A percentile compares a stretch with the other conserved stretches of the same genome.
These are phyloP conservation scores for Podaxis sp. DNA, from an alignment of 768 basidiomycete species.

Conservation along the genomic window DNA sequence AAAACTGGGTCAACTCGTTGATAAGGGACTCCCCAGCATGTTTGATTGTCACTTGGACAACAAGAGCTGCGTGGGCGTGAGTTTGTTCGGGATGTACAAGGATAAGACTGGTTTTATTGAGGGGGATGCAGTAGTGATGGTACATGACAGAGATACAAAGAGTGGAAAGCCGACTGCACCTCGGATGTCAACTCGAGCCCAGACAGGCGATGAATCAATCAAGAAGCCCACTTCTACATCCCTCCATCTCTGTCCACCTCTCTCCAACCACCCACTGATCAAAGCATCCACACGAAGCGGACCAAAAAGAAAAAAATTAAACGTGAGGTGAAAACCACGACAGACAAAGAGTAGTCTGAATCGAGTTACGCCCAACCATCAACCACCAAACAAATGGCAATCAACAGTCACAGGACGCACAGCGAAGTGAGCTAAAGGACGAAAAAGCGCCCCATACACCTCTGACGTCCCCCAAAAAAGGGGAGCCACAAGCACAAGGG, in stretches of 20 bases:
- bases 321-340: conserved; percentile 19
- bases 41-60: conserved; percentile 31
- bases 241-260: neutral
- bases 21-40: conserved; percentile 16
- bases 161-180: neutral
- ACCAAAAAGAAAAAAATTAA: conserved; percentile 21
- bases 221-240: neutral
- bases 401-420: conserved; percentile 30
- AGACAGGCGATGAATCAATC: neutral
- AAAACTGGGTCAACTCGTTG: conserved; percentile 24
- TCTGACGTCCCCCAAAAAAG: neutral
- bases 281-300: conserved; percentile 15
- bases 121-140: conserved; percentile 24
- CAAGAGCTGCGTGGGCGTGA: conserved; percentile 1
- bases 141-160: conserved; percentile 9
- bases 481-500: conserved; percentile 8
- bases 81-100: conserved; percentile 21
- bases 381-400: neutral
- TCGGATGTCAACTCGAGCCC: neutral
- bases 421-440: conserved; percentile 70
- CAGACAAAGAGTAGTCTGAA: conserved; percentile 72
- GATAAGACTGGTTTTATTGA: conserved; percentile 28
- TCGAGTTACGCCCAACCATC: conserved; percentile 38
- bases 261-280: neutral
- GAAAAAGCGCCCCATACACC: conserved; percentile 12